Percentiles rank a stretch among this genome's conserved stretches.
Evolutionary conservation across 1,139 yeast genomes (phyloP).

Genomic region (Geotrichum citri-aurantii): DNA sequence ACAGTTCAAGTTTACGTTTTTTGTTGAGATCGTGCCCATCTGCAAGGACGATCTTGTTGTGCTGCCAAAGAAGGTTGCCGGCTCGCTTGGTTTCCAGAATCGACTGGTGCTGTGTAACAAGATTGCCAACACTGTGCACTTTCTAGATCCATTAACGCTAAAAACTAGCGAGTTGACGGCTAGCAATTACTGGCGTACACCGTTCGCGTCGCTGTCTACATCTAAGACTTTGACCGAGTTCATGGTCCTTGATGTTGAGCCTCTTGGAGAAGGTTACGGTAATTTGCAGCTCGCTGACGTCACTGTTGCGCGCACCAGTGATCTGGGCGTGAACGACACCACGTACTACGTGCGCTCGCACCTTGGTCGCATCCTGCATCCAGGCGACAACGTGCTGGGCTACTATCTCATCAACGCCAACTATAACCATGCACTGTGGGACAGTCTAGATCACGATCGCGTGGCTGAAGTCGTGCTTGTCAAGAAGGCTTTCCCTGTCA

Average conservation of each 20-base stretch:
- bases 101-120: slow-evolving; percentile 67
- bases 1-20: slow-evolving; percentile 81
- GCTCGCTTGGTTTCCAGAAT: slow-evolving; percentile 59
- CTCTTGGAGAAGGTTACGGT: slow-evolving; percentile 65
- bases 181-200: slow-evolving; percentile 69
- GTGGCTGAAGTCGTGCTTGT: slow-evolving; percentile 82
- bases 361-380: slow-evolving; percentile 88
- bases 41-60: slow-evolving; percentile 96
- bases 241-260: slow-evolving; percentile 88
- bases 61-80: slow-evolving; percentile 80
- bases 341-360: slow-evolving; percentile 84
- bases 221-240: slow-evolving; percentile 76
- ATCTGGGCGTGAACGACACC: slow-evolving; percentile 77
- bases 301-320: slow-evolving; percentile 83
- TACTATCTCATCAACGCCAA: slow-evolving; percentile 80
- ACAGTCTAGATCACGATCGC: slow-evolving; percentile 51
- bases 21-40: slow-evolving; percentile 91
- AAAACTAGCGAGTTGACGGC: slow-evolving; percentile 74
- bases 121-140: slow-evolving; percentile 74
- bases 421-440: slow-evolving; percentile 85
- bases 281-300: slow-evolving; percentile 82
- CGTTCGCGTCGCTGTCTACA: slow-evolving; percentile 73
- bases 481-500: slow-evolving; percentile 85
- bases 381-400: slow-evolving; percentile 94
- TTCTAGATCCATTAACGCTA: slow-evolving; percentile 72